Evolutionary conservation across 306 rosid genomes (phyloP), one percentile per base, ranked within the genome.

Genomic region (Prosopis cineraria): DNA sequence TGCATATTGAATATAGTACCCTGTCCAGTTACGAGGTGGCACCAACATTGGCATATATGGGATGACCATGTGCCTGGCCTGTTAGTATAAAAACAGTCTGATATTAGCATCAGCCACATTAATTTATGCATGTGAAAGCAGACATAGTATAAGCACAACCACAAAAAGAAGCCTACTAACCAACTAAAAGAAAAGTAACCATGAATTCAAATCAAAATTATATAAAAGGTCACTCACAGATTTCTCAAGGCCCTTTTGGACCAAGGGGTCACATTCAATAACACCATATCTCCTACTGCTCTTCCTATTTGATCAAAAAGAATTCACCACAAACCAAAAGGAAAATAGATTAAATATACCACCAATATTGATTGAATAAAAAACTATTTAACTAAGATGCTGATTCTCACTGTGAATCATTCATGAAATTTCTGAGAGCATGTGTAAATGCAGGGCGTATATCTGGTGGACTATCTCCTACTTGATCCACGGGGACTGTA

Each of bases 11-110:
- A 67, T 22, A 67, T 22, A 84, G 80, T 93, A 95, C 99, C 97
- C 91, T 59, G 89, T 87, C 99, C 99, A 95, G 45, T 85, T 85
- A 72, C 66, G 66, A 66, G 98, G 98, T 65, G 99, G 97, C 77
- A 93, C 96, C 90, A 95, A 76, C 99, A 95, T 93, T 66, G 99
- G 99, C 99, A 93, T 93, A 81, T 95, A 93, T 37, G 98, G 98
- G 79, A 95, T 91, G 86, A 95, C 96, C 91, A 91, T 91, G 91
- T 95, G 98, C 81, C 93, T 87, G 76, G 99, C 99, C 99, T 95
- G 96, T 80, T 69, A 73, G 40, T 37, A 66, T 36, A 78, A 84
- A 67, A 76, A 83, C 64, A 82, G 19, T 47, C 60, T 47, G 24
- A 74, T 25, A 72, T 43, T 36, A 73, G 75, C 73, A 76, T 76